Evolutionary conservation across 257 asterid genomes (phyloP), one percentile per base, ranked within the genome.

Genomic region (Petrea volubilis): DNA sequence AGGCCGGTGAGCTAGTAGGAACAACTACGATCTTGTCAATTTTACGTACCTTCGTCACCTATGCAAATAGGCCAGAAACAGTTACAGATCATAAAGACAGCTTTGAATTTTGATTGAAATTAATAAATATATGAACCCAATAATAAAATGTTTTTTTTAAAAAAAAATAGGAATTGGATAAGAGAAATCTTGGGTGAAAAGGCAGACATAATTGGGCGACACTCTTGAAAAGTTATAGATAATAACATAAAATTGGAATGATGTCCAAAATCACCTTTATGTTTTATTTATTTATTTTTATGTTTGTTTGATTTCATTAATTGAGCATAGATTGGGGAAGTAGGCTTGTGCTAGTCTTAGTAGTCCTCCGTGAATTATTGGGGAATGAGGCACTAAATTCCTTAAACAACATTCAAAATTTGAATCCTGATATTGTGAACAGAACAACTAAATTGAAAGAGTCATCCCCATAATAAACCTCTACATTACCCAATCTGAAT

Each of bases 171-270:
- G 11, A 17, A 9, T 23, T 51, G 58, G n/a, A 21, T 51, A 51
- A 21, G 31, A 51, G 58, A 23, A 9, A 18, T 51, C 28, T 51
- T 21, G 29, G 2, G 3, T 21, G 58, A 20, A 50, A 64, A 29
- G 3, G 41, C 60, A 17, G 44, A 28, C 28, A 57, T 31, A 3
- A 7, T 31, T 71, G 21, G 2, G 50, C 6, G 50, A 44, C 50
- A 44, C 13, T 6, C 50, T 44, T 59, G 40, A 25, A 58, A 69
- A 25, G 36, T 34, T 40, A 15, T 49, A n/a, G n/a, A n/a, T n/a
- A n/a, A 3, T 12, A 70, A 59, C 75, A 70, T 60, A 44, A 69
- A 56, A 41, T 29, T 64, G 70, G 47, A 68, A 60, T 68, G 38
- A 61, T 68, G 24, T 14, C 29, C 21, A 34, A 51, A 17, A 17